Conservation (phyloP, 2,329 filamentous ascomycete genomes). For the Thyridium curvatum region DNA sequence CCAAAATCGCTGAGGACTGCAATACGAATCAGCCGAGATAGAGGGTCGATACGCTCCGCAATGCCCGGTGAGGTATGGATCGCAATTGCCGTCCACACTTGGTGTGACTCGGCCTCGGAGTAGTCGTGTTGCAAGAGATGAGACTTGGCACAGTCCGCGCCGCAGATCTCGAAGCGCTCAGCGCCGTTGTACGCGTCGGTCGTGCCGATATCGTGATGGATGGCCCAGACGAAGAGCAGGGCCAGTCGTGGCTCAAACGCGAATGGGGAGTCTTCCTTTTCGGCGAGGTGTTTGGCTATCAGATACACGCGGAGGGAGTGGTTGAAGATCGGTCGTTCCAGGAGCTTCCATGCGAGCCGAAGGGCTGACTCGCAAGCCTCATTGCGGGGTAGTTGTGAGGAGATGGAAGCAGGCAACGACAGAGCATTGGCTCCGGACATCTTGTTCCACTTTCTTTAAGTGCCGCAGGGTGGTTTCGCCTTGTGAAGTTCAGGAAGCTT, state of each 20-base stretch:
- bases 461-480: no score
- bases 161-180: constrained; percentile 18
- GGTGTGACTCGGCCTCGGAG: constrained; percentile 13
- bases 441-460: no score
- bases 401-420: no score
- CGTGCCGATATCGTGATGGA: constrained; percentile 21
- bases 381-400: no score
- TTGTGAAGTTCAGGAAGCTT: no score
- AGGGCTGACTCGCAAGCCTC: no score
- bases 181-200: constrained; percentile 17
- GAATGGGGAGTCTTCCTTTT: no score
- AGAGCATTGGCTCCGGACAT: no score
- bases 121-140: constrained; percentile 14
- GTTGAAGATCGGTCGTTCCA: no score
- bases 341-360: no score
- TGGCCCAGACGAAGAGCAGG: constrained; percentile 18
- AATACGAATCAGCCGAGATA: constrained; percentile 17
- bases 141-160: constrained; percentile 12
- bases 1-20: constrained; percentile 19
- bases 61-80: constrained; percentile 21
- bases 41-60: constrained; percentile 20
- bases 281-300: no score
- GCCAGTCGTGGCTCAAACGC: constrained; percentile 1
- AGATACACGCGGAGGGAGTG: no score
- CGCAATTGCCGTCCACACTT: constrained; percentile 22